These are phyloP conservation scores for Pseudoneurospora amorphoporcata DNA, from an alignment of 495 filamentous ascomycete genomes.

Conservation along the genomic window DNA sequence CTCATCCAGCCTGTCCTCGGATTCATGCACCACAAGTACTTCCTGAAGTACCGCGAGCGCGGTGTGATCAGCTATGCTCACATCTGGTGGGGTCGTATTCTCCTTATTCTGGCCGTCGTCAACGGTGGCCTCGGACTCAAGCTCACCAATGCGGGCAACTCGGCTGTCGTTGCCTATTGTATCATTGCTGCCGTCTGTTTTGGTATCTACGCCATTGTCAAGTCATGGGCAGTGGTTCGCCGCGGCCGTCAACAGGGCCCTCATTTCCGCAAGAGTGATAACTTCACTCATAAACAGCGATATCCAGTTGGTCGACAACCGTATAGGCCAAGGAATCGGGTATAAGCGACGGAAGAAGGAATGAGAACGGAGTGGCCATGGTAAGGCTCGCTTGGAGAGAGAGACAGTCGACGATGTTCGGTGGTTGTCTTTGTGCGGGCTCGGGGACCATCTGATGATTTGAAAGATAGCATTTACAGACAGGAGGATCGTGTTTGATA, in stretches of 20 bases:
- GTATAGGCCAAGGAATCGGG: not conserved
- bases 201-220: conserved; percentile 28
- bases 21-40: conserved; percentile 52
- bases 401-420: not conserved
- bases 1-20: conserved; percentile 57
- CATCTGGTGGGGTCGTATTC: conserved; percentile 57
- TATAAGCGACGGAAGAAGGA: not conserved
- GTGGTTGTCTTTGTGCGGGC: not conserved
- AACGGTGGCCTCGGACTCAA: conserved; percentile 61
- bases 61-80: conserved; percentile 49
- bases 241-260: not conserved
- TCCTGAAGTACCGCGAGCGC: conserved; percentile 34
- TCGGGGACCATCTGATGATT: not conserved
- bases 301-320: not conserved
- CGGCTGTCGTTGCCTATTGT: conserved; percentile 46
- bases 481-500: not conserved
- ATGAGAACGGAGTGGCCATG: not conserved
- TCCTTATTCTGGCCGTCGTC: conserved; percentile 55
- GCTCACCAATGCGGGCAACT: conserved; percentile 31
- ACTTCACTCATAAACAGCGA: not conserved
- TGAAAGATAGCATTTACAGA: not conserved
- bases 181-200: conserved; percentile 48
- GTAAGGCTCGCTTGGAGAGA: not conserved
- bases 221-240: conserved; percentile 7
- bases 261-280: not conserved